Evolutionary conservation across 208 protist species (phyloP), one percentile per base, ranked within the genome.

Genomic region (Herpetomonas samuelpessoai): DNA sequence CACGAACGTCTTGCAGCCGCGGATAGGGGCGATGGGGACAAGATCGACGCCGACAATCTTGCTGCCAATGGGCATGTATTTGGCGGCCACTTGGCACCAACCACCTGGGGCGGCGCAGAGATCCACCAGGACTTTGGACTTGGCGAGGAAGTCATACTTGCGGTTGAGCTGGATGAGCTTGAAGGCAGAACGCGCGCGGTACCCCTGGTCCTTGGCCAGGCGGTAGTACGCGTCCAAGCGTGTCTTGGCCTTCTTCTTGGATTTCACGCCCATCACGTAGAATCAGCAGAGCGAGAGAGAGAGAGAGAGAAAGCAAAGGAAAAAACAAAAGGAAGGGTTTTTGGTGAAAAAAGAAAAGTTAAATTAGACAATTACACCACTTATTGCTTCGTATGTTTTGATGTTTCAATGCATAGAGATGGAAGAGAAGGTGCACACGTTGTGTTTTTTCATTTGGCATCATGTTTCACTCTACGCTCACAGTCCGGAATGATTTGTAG

Each of bases 151-250:
- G 68, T 99, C 90, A 71, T 98, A 99, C 80, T 99, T 99, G 70
- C 98, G 92, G 74, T 99, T 99, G 0, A 99, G 82, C 86, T 99
- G 98, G 38, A 99, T 96, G 12, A 99, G 81, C 82, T 99, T 99
- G 91, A 99, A 99, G 19, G 98, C 96, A 30, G 98, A 97, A 89
- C 99, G 97, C 24, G 97, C 92, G 59, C 98, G 84, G 70, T 97
- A 99, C 29, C 98, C 98, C 65, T 98, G 96, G 53, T 99, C 96
- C 90, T 99, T 99, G 30, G 98, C 98, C 22, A 99, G 71, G 45
- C 98, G 78, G 79, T 99, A 99, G 74, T 93, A 99, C 62, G 95
- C 91, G 73, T 98, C 96, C 31, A 96, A 72, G 16, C 93, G 65
- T 18, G 90, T 94, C 75, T 96, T 95, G 45, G 85, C 91, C 81